Evolutionary conservation across 768 basidiomycete genomes (phyloP), one percentile per base, ranked within the genome.

Genomic region (Dentipellis sp.): DNA sequence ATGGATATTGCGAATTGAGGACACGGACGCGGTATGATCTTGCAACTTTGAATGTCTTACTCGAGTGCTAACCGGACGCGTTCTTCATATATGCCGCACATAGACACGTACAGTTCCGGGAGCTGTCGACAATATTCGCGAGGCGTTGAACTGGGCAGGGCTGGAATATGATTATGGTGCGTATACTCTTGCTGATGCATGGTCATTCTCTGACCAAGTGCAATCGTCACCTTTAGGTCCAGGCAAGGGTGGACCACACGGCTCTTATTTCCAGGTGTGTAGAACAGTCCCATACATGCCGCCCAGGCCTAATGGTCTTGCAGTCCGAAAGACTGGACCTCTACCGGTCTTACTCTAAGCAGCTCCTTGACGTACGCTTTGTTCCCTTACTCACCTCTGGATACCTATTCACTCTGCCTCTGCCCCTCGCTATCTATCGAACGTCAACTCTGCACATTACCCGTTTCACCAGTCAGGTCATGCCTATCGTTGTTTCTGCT

Each of bases 401-500:
- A 29, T 29, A 6, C 29, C 29, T 14, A 14, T 48, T 4, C 0
- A 16, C 53, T n/a, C 9, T 29, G 6, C 45, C 5, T 58, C 11
- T 50, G 46, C n/a, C 21, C 34, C 10, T 50, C 12, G 17, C 14
- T 7, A 22, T 35, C 50, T 48, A 34, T 12, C 12, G 9, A 38
- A 21, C 9, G 50, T 22, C 42, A 19, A 48, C 19, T 29, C 50
- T 17, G 48, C 48, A 51, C 3, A 49, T 42, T 12, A 37, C 14
- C 21, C n/a, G 29, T 8, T 8, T 3, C 37, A 56, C 47, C 59
- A 97, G 94, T 78, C 81, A 45, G 91, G 88, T 4, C 82, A 88
- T 57, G 95, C 94, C 7, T 99, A 99, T 67, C 85, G 91, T 17
- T 98, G 97, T 69, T 98, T 98, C 74, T 97, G 95, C 69, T 80